Conservation (phyloP, 441 rosid species). For the Euphorbia neoarborescens region DNA sequence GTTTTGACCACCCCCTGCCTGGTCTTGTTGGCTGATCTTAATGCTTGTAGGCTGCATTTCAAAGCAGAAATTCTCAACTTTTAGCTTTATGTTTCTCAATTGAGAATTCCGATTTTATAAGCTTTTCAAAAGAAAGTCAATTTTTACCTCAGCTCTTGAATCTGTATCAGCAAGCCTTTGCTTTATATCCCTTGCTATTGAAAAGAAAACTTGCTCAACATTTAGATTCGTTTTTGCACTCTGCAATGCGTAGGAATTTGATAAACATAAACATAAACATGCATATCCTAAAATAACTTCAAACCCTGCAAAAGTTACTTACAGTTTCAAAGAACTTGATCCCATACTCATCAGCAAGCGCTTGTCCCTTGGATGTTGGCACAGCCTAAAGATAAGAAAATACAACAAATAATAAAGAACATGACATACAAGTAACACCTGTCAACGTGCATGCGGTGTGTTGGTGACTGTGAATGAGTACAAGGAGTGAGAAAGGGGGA, state of each 20-base stretch:
- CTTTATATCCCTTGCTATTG: slow-evolving; percentile 68
- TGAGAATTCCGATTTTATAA: background rate
- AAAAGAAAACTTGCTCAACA: slow-evolving; percentile 74
- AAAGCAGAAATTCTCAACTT: background rate
- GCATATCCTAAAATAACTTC: background rate
- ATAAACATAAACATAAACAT: slow-evolving; percentile 6
- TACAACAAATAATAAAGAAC: background rate
- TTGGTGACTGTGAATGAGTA: background rate
- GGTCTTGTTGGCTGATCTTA: slow-evolving; percentile 67
- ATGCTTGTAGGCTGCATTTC: slow-evolving; percentile 60
- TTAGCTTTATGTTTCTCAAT: background rate
- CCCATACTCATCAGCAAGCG: slow-evolving; percentile 75
- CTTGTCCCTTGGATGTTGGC: slow-evolving; percentile 70
- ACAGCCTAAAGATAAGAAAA: slow-evolving; percentile 47
- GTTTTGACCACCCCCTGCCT: slow-evolving; percentile 49
- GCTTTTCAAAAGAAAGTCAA: background rate
- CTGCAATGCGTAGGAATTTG: slow-evolving; percentile 30
- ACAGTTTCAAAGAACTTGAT: slow-evolving; percentile 78
- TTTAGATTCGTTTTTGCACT: slow-evolving; percentile 72
- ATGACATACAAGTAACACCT: slow-evolving; percentile 4
- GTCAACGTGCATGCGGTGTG: background rate
- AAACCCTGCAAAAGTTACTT: slow-evolving; percentile 24
- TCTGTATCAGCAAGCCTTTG: slow-evolving; percentile 66
- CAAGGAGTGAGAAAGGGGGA: background rate
- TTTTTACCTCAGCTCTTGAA: slow-evolving; percentile 49